A percentile compares a stretch with the other conserved stretches of the same genome.
Evolutionary conservation across 2,329 filamentous ascomycete genomes (phyloP).

Genomic region (Cladosporium phlei): DNA sequence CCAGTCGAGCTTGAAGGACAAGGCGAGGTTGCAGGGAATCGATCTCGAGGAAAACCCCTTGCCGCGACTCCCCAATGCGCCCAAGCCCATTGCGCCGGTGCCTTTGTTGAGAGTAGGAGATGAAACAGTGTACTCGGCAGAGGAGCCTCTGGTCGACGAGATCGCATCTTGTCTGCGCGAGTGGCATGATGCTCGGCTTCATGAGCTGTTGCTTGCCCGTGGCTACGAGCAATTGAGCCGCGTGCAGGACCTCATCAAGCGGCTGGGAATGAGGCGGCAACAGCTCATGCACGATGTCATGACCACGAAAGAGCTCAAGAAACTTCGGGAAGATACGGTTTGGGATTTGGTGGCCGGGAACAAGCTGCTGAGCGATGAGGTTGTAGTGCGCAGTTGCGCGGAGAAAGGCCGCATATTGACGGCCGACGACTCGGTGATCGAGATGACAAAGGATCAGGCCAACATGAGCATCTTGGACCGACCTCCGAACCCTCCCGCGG

Average conservation of each 20-base stretch:
- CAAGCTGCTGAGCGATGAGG: constrained; percentile 86
- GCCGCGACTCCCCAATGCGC: constrained; percentile 60
- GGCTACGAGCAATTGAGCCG: constrained; percentile 78
- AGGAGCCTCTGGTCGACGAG: constrained; percentile 92
- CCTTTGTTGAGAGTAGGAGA: constrained; percentile 98
- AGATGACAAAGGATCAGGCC: constrained; percentile 85
- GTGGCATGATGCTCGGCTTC: constrained; percentile 96
- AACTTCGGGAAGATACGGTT: constrained; percentile 79
- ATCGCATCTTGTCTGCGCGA: constrained; percentile 94
- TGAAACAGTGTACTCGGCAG: constrained; percentile 82
- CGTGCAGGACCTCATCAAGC: constrained; percentile 72
- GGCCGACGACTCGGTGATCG: constrained; percentile 86
- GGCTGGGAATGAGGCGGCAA: constrained; percentile 78
- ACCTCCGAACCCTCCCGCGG: constrained; percentile 63
- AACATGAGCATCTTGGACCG: constrained; percentile 91
- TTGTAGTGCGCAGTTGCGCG: constrained; percentile 86
- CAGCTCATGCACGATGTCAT: constrained; percentile 93
- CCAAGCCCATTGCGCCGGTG: constrained; percentile 83
- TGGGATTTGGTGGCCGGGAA: constrained; percentile 95
- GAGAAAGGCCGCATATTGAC: constrained; percentile 82
- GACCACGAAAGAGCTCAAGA: constrained; percentile 76
- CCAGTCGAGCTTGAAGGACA: constrained; percentile 10
- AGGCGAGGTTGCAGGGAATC: constrained; percentile 19
- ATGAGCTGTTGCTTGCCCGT: constrained; percentile 78
- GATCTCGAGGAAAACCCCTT: constrained; percentile 23